Percentiles rank a stretch among this genome's conserved stretches.
phyloP scores from a whole-genome alignment of 2,329 filamentous ascomycete species.

The Elsinoe perseae region DNA sequence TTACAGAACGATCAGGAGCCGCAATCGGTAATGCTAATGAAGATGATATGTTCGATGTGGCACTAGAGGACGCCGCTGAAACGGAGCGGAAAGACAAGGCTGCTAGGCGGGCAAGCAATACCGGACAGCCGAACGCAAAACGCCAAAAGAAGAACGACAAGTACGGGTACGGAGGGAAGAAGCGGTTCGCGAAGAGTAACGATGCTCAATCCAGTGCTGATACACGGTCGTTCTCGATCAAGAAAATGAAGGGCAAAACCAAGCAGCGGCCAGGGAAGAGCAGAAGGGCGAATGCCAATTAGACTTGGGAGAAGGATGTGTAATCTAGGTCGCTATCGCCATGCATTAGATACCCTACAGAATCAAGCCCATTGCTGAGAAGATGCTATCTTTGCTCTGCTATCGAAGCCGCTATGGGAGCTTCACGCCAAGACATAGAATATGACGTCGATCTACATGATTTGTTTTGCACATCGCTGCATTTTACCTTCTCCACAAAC shows the following conservation, averaged over 20 bases:
- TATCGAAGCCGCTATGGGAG: background rate
- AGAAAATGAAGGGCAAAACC: conserved; percentile 67
- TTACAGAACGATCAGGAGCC: conserved; percentile 71
- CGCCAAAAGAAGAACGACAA: conserved; percentile 91
- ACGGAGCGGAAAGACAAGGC: conserved; percentile 39
- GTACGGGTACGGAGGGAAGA: conserved; percentile 94
- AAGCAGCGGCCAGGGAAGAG: conserved; percentile 31
- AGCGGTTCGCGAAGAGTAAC: conserved; percentile 81
- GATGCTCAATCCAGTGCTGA: conserved; percentile 79
- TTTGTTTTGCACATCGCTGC: background rate
- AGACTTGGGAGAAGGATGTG: too few relatives aligned
- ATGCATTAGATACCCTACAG: background rate
- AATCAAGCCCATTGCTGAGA: background rate
- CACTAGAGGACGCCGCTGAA: conserved; percentile 61
- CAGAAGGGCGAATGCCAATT: conserved; percentile 27
- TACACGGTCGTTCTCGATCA: conserved; percentile 68
- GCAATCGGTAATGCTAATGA: conserved; percentile 61
- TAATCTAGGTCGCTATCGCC: too few relatives aligned
- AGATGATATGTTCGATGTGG: conserved; percentile 84
- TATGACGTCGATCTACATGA: conserved; percentile 1
- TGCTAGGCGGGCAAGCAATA: conserved; percentile 36
- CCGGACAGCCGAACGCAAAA: conserved; percentile 53
- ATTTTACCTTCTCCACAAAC: background rate
- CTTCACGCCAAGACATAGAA: conserved; percentile 6
- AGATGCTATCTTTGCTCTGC: too few relatives aligned